Conservation (phyloP, 352 stramenopile species). For the Globisporangium okanoganense region DNA sequence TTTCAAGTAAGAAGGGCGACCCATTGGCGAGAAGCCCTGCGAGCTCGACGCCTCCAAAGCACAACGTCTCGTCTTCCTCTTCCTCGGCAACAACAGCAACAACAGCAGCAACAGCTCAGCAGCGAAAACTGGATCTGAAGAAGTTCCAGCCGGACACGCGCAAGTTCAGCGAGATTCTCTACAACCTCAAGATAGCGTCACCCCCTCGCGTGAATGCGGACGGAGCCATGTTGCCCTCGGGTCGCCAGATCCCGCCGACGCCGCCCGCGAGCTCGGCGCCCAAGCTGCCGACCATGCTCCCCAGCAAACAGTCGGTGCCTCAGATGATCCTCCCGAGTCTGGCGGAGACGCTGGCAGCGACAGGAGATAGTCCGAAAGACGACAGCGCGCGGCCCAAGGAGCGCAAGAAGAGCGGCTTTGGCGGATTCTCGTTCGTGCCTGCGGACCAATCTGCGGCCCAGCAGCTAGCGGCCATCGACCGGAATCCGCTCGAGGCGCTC, state of each 20-base stretch:
- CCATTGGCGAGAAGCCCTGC: slow-evolving; percentile 7
- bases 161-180: slow-evolving; percentile 72
- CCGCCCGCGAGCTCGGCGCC: slow-evolving; percentile 16
- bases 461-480: slow-evolving; percentile 22
- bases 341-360: background rate
- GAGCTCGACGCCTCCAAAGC: slow-evolving; percentile 7
- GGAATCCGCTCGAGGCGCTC: slow-evolving; percentile 18
- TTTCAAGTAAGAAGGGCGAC: slow-evolving; percentile 5
- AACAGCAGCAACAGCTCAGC: too few relatives aligned
- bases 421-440: slow-evolving; percentile 11
- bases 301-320: slow-evolving; percentile 11
- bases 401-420: slow-evolving; percentile 2
- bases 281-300: slow-evolving; percentile 14
- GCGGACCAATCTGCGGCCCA: slow-evolving; percentile 17
- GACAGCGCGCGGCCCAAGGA: background rate
- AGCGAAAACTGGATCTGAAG: slow-evolving; percentile 62
- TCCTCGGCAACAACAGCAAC: background rate
- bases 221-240: slow-evolving; percentile 7
- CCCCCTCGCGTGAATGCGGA: slow-evolving; percentile 25
- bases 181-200: slow-evolving; percentile 61
- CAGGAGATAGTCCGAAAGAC: background rate
- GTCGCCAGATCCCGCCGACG: slow-evolving; percentile 23
- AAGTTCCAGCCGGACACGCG: slow-evolving; percentile 71
- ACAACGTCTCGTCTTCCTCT: background rate
- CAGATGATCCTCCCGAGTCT: slow-evolving; percentile 6